Evolutionary conservation across 257 asterid species (phyloP), one percentile per base, ranked within the genome.

Genomic region (Lantana camara): DNA sequence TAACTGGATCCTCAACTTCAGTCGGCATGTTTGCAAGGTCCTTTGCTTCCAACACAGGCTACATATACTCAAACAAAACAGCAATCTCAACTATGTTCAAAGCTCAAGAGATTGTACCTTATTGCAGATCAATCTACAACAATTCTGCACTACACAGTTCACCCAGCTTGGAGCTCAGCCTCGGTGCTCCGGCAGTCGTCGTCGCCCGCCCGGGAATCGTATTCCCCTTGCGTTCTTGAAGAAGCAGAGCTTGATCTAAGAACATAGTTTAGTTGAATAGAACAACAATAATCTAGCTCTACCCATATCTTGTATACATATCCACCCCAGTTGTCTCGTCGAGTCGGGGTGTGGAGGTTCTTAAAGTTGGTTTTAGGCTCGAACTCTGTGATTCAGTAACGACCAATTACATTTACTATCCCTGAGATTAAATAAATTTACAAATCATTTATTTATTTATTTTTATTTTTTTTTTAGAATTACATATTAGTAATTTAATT

Each of bases 81-180:
- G 15, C 56, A 22, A 35, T 35, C 4, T 44, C 7, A 7, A 13
- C 40, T 45, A 16, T 35, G 49, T 57, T 46, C 32, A 24, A 10
- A 23, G 19, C 56, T 46, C 55, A 46, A 17, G 65, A 65, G 46
- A 23, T 14, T 44, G 7, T 41, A 15, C 55, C 65, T 14, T 22
- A 44, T 24, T 73, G 57, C 56, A 73, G 70, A 60, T 14, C n/a
- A n/a, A n/a, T 67, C 8, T 66, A 60, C 19, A 53, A 23, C 32
- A 14, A 37, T 21, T 45, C 50, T 9, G 53, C 61, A 14, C 9
- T 69, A 29, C 73, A 60, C 45, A 73, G 46, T 46, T n/a, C 52
- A 21, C 71, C 63, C 2, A 73, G 64, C 34, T 68, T 73, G 74
- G 79, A 73, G 74, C 79, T 73, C 11, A 73, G 59, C 51, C 74